Conservation (phyloP, 306 rosid genomes). For the Pterocarpus santalinus region DNA sequence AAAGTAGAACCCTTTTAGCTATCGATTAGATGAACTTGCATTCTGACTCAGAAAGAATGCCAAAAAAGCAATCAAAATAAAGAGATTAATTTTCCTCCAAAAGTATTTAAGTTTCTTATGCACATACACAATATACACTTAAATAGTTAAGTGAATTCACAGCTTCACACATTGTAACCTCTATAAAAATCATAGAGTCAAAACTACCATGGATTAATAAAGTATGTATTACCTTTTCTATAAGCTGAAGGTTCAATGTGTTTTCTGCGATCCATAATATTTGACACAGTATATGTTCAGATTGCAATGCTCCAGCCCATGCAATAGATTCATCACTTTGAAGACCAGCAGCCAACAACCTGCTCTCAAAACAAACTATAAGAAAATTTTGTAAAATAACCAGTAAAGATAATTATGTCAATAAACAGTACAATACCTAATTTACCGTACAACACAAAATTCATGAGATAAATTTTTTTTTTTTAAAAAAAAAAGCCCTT, state of each 20-base stretch:
- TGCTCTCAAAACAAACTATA: constrained; percentile 48
- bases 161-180: background rate
- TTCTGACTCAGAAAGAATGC: constrained; percentile 29
- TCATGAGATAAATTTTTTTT: background rate
- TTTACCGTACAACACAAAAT: constrained; percentile 26
- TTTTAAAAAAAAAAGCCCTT: background rate
- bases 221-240: constrained; percentile 75
- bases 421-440: constrained; percentile 23
- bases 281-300: constrained; percentile 68
- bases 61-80: constrained; percentile 26
- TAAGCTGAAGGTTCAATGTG: constrained; percentile 78
- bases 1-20: constrained; percentile 47
- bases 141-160: constrained; percentile 27
- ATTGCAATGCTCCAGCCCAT: constrained; percentile 78
- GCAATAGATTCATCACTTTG: constrained; percentile 66
- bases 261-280: constrained; percentile 90
- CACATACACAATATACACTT: constrained; percentile 28
- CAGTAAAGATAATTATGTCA: background rate
- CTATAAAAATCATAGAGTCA: constrained; percentile 2
- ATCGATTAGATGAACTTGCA: constrained; percentile 40
- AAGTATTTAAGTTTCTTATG: constrained; percentile 14
- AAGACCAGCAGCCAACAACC: constrained; percentile 73
- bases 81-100: constrained; percentile 9
- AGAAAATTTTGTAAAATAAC: constrained; percentile 35
- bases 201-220: constrained; percentile 22